Conservation (phyloP, 23 red algal genomes). For the Gracilaria caudata region DNA sequence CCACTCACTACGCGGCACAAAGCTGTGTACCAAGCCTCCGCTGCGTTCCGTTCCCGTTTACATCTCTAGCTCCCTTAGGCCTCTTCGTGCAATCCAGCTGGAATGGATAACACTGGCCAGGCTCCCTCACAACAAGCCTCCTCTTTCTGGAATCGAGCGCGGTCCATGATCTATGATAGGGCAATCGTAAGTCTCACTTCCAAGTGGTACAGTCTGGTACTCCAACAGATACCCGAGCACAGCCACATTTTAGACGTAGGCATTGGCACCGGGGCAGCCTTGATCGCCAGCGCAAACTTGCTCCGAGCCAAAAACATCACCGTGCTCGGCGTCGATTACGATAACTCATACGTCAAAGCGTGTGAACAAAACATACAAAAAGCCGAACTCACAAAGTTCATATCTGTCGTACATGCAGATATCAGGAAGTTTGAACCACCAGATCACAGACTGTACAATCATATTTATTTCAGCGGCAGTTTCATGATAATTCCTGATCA, state of each 20-base stretch:
- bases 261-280: conserved; percentile 71
- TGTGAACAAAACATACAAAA: conserved; percentile 15
- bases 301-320: conserved; percentile 45
- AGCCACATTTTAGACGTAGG: conserved; percentile 58
- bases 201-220: conserved; percentile 48
- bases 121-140: background rate
- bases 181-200: conserved; percentile 34
- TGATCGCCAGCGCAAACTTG: conserved; percentile 33
- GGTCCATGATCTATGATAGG: conserved; percentile 63
- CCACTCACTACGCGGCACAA: too few relatives aligned
- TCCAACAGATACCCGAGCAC: conserved; percentile 33
- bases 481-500: conserved; percentile 68
- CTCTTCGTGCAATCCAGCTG: too few relatives aligned
- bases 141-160: conserved; percentile 6
- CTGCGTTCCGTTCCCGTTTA: too few relatives aligned
- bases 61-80: too few relatives aligned
- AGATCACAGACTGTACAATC: conserved; percentile 45
- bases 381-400: background rate
- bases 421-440: conserved; percentile 37
- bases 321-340: conserved; percentile 68
- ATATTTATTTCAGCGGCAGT: conserved; percentile 72
- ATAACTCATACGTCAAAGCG: conserved; percentile 45
- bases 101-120: background rate
- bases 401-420: conserved; percentile 35
- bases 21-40: too few relatives aligned